Percentiles rank a stretch among this genome's conserved stretches.
These are phyloP conservation scores for Jacaranda mimosifolia DNA, from an alignment of 257 asterid genomes.

Conservation along the genomic window DNA sequence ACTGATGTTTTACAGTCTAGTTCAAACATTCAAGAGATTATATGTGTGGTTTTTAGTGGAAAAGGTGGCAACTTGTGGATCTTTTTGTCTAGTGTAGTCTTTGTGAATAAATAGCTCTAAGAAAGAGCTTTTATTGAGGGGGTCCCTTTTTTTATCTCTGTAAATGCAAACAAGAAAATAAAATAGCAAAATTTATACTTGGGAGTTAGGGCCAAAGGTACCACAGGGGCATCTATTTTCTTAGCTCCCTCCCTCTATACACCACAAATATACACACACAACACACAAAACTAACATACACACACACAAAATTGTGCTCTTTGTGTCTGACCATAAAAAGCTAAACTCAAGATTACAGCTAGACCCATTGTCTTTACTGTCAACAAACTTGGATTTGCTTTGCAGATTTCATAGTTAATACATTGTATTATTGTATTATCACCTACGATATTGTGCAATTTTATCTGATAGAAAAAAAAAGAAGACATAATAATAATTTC, in stretches of 20 bases:
- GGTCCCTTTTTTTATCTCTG: constrained; percentile 41
- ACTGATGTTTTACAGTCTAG: too few relatives aligned
- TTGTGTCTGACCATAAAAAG: constrained; percentile 49
- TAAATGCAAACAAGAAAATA: constrained; percentile 60
- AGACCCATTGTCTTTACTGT: constrained; percentile 66
- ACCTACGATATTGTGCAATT: constrained; percentile 42
- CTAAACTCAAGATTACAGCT: constrained; percentile 75
- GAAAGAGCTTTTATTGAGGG: constrained; percentile 37
- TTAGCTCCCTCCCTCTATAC: constrained; percentile 34
- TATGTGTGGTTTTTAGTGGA: too few relatives aligned
- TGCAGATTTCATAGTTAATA: constrained; percentile 44
- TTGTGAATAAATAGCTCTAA: too few relatives aligned
- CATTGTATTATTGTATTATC: constrained; percentile 31
- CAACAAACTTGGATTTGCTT: constrained; percentile 45
- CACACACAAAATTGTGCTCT: constrained; percentile 39
- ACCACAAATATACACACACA: constrained; percentile 37
- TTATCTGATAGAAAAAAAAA: constrained; percentile 33
- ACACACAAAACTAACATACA: constrained; percentile 36
- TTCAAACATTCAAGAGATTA: too few relatives aligned
- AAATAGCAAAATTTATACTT: constrained; percentile 47
- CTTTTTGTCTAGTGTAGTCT: too few relatives aligned
- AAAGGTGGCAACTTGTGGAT: too few relatives aligned
- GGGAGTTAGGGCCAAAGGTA: constrained; percentile 52
- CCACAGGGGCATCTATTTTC: constrained; percentile 50
- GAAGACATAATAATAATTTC: constrained; percentile 17